Base-by-base conservation (phyloP, 352 stramenopile species). In the Pythium angustatum region DNA sequence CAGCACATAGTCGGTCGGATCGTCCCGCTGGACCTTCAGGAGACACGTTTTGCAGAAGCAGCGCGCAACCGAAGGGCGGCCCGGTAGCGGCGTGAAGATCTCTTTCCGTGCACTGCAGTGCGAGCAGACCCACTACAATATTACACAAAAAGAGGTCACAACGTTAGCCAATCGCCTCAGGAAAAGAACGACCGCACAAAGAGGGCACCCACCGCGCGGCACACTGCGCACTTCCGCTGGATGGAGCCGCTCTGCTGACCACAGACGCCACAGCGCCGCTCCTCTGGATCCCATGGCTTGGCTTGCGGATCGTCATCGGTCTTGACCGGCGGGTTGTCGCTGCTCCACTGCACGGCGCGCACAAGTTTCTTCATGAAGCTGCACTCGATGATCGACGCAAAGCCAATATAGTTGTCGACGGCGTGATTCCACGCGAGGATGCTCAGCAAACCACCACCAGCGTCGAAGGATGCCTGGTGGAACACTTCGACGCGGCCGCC, bases 11-110 rank as follows among this genome's bases (percentile, higher is more conserved):
- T 76, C 48, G 27, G 72, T 73, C 21, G 80, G 69, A 62, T 91
- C 78, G 38, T 85, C 75, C 10, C 66, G 77, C 22, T 84, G 45
- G 36, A 89, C 75, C 30, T 76, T 85, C 26, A 64, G 64, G 28
- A 87, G 64, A 51, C 82, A 91, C 50, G 76, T 64, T 41, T 78
- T 77, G 53, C 82, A 91, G 45, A 91, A 87, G 66, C 79, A 88
- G 8, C 78, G 75, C 2, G 79, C 64, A 0, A 77, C 41, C 5
- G 64, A 57, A 0, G 67, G 61, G 3, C 64, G 52, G 0, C 62
- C 59, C 0, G 59, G 54, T 5, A 66, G 55, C n/a, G 71, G 69
- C 2, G 72, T 65, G 38, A 80, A 66, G 40, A 79, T 78, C 44
- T 88, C 78, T 47, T 76, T 76, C 1, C 75, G 72, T 5, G 83